Evolutionary conservation across 78 protist genomes (phyloP).

Genomic region (Dictyostelium purpureum): DNA sequence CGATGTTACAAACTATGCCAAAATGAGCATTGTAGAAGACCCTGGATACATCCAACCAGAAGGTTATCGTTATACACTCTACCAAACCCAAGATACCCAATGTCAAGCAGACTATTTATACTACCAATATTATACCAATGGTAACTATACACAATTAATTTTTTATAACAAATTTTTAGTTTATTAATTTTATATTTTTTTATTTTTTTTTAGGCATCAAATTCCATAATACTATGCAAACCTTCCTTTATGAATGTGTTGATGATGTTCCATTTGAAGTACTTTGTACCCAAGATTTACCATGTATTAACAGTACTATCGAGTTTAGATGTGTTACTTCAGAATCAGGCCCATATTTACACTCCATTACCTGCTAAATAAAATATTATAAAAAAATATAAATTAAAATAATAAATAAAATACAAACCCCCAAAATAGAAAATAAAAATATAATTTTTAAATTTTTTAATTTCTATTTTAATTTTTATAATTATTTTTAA

Average conservation of each 20-base stretch:
- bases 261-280: neutral
- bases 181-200: too few species aligned
- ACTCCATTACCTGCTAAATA: neutral
- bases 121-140: constrained; percentile 28
- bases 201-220: too few species aligned
- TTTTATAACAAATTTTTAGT: too few species aligned
- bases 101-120: constrained; percentile 11
- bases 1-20: constrained; percentile 10
- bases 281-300: neutral
- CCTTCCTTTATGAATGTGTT: neutral
- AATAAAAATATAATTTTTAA: too few species aligned
- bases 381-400: too few species aligned
- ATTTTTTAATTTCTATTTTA: too few species aligned
- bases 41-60: constrained; percentile 16
- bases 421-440: too few species aligned
- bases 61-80: constrained; percentile 10
- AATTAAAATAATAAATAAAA: too few species aligned
- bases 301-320: neutral
- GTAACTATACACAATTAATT: too few species aligned
- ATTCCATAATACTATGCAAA: neutral
- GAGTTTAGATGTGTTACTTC: neutral
- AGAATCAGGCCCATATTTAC: neutral
- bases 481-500: too few species aligned
- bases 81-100: neutral
- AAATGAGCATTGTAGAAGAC: constrained; percentile 2